These are phyloP conservation scores for Tarenaya hassleriana DNA, from an alignment of 345 rosid genomes.

Conservation along the genomic window DNA sequence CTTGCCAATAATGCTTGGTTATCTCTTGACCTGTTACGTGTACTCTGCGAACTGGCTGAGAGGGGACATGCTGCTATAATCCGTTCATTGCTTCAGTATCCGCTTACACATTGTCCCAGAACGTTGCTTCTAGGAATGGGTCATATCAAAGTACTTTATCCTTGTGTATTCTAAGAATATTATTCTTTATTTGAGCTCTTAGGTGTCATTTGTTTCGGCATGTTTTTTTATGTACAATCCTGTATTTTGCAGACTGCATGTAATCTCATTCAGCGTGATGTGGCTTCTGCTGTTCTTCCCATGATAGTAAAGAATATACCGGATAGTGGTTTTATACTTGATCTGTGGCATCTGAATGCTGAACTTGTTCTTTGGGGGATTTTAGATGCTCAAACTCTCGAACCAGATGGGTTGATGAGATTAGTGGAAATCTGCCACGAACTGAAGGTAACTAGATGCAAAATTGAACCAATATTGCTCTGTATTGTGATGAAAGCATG, in stretches of 20 bases:
- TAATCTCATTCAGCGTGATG: constrained; percentile 71
- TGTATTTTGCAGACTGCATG: constrained; percentile 67
- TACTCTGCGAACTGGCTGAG: constrained; percentile 87
- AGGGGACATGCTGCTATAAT: constrained; percentile 67
- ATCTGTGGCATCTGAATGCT: constrained; percentile 75
- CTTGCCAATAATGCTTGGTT: constrained; percentile 67
- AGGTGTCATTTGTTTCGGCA: not conserved
- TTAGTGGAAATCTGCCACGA: constrained; percentile 74
- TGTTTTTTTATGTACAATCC: too few species aligned
- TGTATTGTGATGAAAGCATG: not conserved
- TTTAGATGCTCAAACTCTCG: constrained; percentile 43
- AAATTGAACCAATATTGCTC: not conserved
- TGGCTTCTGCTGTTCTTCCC: constrained; percentile 63
- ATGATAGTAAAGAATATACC: constrained; percentile 39
- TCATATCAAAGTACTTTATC: constrained; percentile 53
- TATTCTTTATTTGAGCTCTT: too few species aligned
- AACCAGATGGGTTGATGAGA: constrained; percentile 50
- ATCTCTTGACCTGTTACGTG: constrained; percentile 80
- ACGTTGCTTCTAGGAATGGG: constrained; percentile 83
- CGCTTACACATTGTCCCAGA: constrained; percentile 78
- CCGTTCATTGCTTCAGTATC: constrained; percentile 63
- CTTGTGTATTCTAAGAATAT: not conserved
- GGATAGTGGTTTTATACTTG: constrained; percentile 48
- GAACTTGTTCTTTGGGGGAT: constrained; percentile 69
- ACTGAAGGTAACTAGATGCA: constrained; percentile 49